Evolutionary conservation across 108 stramenopile genomes (phyloP), one percentile per base, ranked within the genome.

Genomic region (Aurantiochytrium sp.): DNA sequence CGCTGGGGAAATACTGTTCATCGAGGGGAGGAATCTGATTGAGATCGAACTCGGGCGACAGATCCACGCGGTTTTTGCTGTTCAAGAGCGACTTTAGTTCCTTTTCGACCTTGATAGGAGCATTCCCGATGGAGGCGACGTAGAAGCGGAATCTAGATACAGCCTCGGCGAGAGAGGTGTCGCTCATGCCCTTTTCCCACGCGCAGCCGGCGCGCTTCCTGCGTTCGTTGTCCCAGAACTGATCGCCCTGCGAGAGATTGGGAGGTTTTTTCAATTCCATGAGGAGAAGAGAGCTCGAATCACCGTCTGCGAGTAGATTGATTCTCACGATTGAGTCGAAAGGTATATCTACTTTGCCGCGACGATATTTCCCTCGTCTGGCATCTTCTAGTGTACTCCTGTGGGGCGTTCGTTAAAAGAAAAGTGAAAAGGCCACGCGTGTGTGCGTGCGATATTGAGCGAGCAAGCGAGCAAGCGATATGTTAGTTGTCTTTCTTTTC

Each of bases 171-270:
- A 83, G 51, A 35, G 44, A 18, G 19, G 6, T 8, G 12, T 53
- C 49, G n/a, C 49, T 18, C 45, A 53, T 83, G 6, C 76, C 76
- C 4, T 83, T 53, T n/a, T 21, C 51, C 76, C 76, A 83, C 6
- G 45, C 51, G 51, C 76, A 83, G n/a, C 45, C 51, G n/a, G 49
- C 76, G 76, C 76, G 76, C 49, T 83, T 83, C 23, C 76, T 83
- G 19, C 51, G 19, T 14, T 47, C 76, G 51, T 83, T 53, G 51
- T 83, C 51, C 76, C 76, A 83, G 51, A 53, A 83, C 51, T 83
- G 76, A 12, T 83, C 76, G n/a, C 76, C 76, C 28, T 83, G 49
- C 14, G 51, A 83, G 12, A 83, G 49, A 23, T 21, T 28, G 43
- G 76, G 76, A 8, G 45, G 76, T 53, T 83, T 83, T 23, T 23